Conservation (phyloP, 257 asterid species). For the Solanum tacnaense region DNA sequence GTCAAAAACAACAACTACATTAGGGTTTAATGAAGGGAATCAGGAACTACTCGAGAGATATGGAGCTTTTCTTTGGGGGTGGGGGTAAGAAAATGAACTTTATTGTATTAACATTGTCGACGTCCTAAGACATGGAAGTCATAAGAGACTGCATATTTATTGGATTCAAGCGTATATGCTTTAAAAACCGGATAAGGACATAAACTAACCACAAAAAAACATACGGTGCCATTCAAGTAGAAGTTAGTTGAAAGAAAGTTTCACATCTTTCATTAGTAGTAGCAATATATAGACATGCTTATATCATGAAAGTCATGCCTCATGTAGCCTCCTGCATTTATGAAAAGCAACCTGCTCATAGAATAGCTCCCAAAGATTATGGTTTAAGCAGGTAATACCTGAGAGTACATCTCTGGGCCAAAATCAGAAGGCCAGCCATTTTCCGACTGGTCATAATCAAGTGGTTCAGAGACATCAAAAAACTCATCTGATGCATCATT, state of each 20-base stretch:
- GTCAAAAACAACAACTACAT: neutral
- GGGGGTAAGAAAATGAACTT: neutral
- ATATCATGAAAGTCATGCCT: neutral
- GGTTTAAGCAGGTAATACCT: constrained; percentile 32
- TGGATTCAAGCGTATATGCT: neutral
- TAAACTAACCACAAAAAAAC: neutral
- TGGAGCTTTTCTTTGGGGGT: neutral
- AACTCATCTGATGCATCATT: constrained; percentile 86
- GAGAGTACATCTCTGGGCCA: constrained; percentile 47
- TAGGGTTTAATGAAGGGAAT: neutral
- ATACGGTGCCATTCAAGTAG: neutral
- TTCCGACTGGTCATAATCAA: constrained; percentile 70
- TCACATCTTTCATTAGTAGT: neutral
- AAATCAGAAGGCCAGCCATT: constrained; percentile 75
- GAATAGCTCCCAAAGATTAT: neutral
- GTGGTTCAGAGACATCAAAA: constrained; percentile 88
- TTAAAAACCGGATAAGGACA: neutral
- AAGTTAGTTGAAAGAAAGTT: neutral
- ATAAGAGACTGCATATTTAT: neutral
- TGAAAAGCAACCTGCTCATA: neutral
- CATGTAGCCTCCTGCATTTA: neutral
- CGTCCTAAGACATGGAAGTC: neutral
- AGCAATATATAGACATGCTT: neutral
- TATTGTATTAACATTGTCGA: neutral
- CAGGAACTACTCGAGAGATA: neutral